Percentiles rank a stretch among this genome's conserved stretches.
Conservation (phyloP, 768 basidiomycete genomes). For the Lactarius sanguifluus region DNA sequence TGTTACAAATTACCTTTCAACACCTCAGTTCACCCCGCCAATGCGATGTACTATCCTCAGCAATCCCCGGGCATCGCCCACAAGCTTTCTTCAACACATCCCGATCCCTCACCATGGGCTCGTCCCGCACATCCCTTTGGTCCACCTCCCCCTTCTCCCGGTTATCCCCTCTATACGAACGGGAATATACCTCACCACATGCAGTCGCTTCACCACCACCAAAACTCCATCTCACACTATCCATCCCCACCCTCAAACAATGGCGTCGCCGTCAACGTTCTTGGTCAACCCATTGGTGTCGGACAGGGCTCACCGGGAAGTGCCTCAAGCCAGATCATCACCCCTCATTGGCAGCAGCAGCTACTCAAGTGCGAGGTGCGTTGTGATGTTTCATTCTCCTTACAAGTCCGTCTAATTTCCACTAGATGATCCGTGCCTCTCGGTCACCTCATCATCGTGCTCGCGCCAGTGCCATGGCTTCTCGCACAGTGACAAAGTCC, state of each 20-base stretch:
- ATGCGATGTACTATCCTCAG: constrained; percentile 82
- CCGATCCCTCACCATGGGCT: constrained; percentile 74
- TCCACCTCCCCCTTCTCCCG: constrained; percentile 65
- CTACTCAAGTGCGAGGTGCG: constrained; percentile 88
- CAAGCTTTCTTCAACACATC: constrained; percentile 65
- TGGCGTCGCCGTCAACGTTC: constrained; percentile 27
- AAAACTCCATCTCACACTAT: constrained; percentile 77
- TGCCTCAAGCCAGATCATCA: constrained; percentile 60
- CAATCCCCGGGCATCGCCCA: constrained; percentile 79
- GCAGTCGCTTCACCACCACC: constrained; percentile 64
- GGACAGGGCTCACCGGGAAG: constrained; percentile 30
- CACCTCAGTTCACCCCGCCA: constrained; percentile 30
- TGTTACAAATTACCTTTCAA: constrained; percentile 26
- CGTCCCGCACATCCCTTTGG: constrained; percentile 56
- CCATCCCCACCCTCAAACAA: constrained; percentile 67
- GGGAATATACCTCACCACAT: constrained; percentile 51
- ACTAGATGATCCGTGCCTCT: constrained; percentile 77
- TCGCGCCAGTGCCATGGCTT: constrained; percentile 91
- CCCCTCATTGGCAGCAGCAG: constrained; percentile 91
- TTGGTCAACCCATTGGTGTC: constrained; percentile 28
- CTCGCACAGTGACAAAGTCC: constrained; percentile 80
- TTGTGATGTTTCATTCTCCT: constrained; percentile 31
- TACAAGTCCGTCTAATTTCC: not conserved
- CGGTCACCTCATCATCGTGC: constrained; percentile 93
- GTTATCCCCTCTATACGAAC: constrained; percentile 75